Base-by-base conservation (phyloP, 208 protist species). In the Eutreptiella sp. region DNA sequence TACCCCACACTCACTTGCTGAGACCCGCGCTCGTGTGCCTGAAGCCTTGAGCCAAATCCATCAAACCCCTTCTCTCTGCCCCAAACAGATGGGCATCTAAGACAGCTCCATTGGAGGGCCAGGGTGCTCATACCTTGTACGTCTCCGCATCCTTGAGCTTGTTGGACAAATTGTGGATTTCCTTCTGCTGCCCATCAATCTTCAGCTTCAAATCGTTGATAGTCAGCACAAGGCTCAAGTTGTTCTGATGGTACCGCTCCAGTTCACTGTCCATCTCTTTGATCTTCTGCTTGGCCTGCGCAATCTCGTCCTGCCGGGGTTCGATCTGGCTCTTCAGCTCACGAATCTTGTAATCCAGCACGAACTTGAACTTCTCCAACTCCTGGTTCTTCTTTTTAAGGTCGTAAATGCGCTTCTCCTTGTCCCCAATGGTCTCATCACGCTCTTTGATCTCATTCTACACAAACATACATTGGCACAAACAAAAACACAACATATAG, bases 361-460 rank as follows among this genome's bases (percentile, higher is more conserved):
- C 95, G 70, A 97, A 98, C 72, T 94, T 96, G 79, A 98, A 98
- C 77, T 98, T 98, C 59, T 97, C 93, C 31, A 97, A 75, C 75
- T 97, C 93, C 70, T 97, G 88, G 68, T 97, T 98, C 79, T 97
- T 97, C 66, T 93, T 95, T 63, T 93, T 93, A 31, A 98, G 75
- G 50, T 98, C 93, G 63, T 89, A 80, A 24, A 98, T 95, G 53
- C 89, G 81, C 35, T 90, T 89, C 53, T 98, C 94, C 78, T 97
- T 97, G 60, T 98, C 94, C 1, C 77, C 70, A 34, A 96, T 94
- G 19, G 90, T 95, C 52, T 94, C 89, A 19, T 89, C 88, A 31
- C 94, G 83, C 69, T 97, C 94, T 3, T 75, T 77, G 38, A 95
- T 88, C 73, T 94, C 86, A 38, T 91, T 84, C 5, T 76, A 45